Conservation (phyloP, 331 rosid genomes). For the Telfairia occidentalis region DNA sequence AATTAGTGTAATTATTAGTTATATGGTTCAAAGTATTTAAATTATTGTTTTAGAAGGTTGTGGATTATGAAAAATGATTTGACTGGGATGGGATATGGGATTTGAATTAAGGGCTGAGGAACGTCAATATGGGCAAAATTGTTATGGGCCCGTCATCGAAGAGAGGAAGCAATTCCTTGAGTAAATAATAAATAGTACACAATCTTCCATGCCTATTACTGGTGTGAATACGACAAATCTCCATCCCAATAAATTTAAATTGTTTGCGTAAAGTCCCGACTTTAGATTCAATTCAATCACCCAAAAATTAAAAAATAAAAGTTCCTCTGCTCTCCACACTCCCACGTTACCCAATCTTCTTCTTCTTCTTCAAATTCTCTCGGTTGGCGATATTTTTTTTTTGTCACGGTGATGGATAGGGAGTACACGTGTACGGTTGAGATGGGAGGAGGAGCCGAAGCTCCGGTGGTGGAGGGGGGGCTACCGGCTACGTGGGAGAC, state of each 20-base stretch:
- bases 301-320: neutral
- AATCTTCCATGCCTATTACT: neutral
- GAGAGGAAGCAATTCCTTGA: neutral
- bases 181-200: neutral
- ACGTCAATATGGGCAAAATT: neutral
- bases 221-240: conserved; percentile 6
- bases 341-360: neutral
- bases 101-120: no score
- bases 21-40: neutral
- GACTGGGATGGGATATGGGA: no score
- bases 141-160: neutral
- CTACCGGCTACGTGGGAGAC: neutral
- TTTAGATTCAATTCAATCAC: neutral
- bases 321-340: neutral
- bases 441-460: neutral
- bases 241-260: conserved; percentile 1
- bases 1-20: neutral
- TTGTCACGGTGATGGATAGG: neutral
- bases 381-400: neutral
- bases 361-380: neutral
- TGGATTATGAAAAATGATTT: no score
- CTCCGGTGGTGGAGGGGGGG: neutral
- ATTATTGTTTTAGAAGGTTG: neutral
- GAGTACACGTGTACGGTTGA: conserved; percentile 10
- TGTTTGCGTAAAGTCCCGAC: neutral